phyloP scores from a whole-genome alignment of 345 rosid genomes.

The Dipteronia sinensis region DNA sequence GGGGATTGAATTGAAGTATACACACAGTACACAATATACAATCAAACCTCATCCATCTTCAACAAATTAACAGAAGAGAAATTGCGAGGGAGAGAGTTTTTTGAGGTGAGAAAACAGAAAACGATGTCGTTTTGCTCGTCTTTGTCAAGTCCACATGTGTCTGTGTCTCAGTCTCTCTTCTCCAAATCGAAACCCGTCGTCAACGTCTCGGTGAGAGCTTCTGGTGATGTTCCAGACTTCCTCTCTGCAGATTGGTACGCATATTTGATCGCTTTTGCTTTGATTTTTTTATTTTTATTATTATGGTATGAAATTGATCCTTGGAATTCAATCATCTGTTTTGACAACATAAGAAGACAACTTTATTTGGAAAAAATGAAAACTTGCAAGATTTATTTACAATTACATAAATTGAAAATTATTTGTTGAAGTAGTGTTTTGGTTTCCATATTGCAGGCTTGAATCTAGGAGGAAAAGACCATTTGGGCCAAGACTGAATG shows the following conservation, averaged over 20 bases:
- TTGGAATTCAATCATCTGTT: no score
- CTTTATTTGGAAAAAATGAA: no score
- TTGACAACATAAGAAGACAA: no score
- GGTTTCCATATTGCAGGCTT: conserved; percentile 56
- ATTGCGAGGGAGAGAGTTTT: background rate
- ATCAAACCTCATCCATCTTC: background rate
- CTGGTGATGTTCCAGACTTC: conserved; percentile 84
- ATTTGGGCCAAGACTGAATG: conserved; percentile 84
- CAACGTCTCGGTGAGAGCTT: conserved; percentile 42
- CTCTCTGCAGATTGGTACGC: conserved; percentile 82
- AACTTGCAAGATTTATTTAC: no score
- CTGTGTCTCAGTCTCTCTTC: conserved; percentile 30
- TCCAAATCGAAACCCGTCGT: conserved; percentile 38
- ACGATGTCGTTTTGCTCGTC: conserved; percentile 62
- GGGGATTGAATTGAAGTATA: conserved; percentile 2
- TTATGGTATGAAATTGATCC: background rate
- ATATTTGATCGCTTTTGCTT: background rate
- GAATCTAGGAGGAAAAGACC: conserved; percentile 86
- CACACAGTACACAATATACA: background rate
- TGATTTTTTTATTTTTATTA: background rate
- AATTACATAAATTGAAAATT: no score
- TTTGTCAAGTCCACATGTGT: conserved; percentile 31
- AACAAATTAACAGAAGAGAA: background rate
- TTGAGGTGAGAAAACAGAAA: background rate
- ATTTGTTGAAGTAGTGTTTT: background rate